Evolutionary conservation across 768 basidiomycete genomes (phyloP).

Genomic region (Pleurotus pulmonarius): DNA sequence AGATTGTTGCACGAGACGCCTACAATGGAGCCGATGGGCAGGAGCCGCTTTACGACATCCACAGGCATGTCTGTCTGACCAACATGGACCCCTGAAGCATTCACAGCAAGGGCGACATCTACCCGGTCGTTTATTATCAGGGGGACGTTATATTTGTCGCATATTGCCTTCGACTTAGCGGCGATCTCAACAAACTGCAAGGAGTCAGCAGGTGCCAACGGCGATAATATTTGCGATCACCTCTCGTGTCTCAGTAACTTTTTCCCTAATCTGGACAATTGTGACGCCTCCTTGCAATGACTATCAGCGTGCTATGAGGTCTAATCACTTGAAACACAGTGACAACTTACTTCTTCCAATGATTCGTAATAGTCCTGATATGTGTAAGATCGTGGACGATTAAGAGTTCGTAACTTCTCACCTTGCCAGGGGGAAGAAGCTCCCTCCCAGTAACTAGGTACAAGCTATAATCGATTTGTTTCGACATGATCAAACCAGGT

Average conservation of each 20-base stretch:
- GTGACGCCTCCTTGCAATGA: constrained; percentile 85
- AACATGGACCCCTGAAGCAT: constrained; percentile 80
- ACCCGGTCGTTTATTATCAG: constrained; percentile 86
- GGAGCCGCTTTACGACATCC: constrained; percentile 55
- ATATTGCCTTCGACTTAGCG: constrained; percentile 60
- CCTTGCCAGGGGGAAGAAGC: constrained; percentile 74
- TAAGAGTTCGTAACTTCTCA: constrained; percentile 18
- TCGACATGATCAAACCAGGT: too few species aligned
- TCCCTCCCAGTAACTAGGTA: constrained; percentile 88
- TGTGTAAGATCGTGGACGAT: constrained; percentile 1
- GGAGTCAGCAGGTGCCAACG: background rate
- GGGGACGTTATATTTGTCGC: constrained; percentile 73
- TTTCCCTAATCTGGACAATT: constrained; percentile 87
- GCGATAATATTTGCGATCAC: constrained; percentile 32
- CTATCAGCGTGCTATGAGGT: constrained; percentile 30
- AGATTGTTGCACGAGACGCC: constrained; percentile 76
- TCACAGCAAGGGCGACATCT: constrained; percentile 79
- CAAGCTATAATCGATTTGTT: constrained; percentile 57
- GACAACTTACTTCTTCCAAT: constrained; percentile 61
- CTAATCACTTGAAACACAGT: background rate
- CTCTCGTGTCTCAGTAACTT: constrained; percentile 75
- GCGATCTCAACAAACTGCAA: constrained; percentile 77
- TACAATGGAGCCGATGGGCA: constrained; percentile 69
- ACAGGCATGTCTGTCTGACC: constrained; percentile 88
- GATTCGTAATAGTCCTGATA: constrained; percentile 63